Conservation (phyloP, 2,329 filamentous ascomycete genomes). For the Claviceps quebecensis region DNA sequence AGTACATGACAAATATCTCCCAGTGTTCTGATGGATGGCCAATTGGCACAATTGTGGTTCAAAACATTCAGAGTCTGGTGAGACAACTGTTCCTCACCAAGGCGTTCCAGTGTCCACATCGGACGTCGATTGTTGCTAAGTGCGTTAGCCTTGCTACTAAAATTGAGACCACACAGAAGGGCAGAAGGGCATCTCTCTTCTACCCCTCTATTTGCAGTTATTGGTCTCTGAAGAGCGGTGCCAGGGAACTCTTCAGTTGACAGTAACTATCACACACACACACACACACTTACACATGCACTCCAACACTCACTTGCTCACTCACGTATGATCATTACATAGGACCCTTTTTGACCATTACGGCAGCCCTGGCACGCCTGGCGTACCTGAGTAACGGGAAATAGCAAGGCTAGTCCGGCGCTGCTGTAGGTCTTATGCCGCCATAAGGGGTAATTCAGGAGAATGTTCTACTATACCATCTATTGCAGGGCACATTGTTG, state of each 20-base stretch:
- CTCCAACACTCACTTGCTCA: not conserved
- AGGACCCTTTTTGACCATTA: not conserved
- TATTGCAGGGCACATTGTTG: not conserved
- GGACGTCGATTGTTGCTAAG: not conserved
- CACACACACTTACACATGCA: not conserved
- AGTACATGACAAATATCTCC: not conserved
- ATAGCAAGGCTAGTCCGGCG: slow-evolving; percentile 5
- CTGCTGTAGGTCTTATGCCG: slow-evolving; percentile 10
- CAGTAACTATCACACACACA: not conserved
- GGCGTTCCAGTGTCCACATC: slow-evolving; percentile 7
- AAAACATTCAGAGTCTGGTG: slow-evolving; percentile 12
- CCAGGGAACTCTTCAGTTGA: not conserved
- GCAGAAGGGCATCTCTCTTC: not conserved
- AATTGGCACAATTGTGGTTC: slow-evolving; percentile 12
- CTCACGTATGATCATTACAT: not conserved
- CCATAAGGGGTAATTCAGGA: slow-evolving; percentile 2
- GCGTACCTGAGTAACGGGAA: slow-evolving; percentile 1
- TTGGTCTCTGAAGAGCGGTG: not conserved
- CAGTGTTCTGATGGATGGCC: slow-evolving; percentile 8
- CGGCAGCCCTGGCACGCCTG: not conserved
- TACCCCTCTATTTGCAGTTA: not conserved
- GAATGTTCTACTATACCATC: not conserved
- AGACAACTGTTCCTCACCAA: slow-evolving; percentile 17
- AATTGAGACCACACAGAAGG: not conserved
- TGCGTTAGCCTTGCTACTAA: not conserved